Evolutionary conservation across 352 stramenopile species (phyloP).

Genomic region (Globisporangium radiosum): DNA sequence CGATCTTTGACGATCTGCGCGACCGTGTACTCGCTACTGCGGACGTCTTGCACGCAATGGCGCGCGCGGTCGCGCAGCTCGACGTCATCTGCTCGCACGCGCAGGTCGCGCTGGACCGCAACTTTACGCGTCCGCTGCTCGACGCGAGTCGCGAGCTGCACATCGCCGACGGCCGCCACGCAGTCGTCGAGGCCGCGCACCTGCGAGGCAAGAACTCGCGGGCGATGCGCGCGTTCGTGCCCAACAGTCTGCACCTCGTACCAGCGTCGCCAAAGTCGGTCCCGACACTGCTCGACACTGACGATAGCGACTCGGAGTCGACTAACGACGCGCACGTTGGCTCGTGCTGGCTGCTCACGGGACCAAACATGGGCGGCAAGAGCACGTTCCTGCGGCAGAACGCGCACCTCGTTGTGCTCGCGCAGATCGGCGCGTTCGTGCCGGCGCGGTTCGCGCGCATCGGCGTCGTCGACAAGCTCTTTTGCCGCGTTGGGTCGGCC

Average conservation of each 20-base stretch:
- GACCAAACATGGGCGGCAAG: slow-evolving; percentile 87
- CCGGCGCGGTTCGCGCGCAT: slow-evolving; percentile 62
- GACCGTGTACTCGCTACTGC: slow-evolving; percentile 24
- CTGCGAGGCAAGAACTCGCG: slow-evolving; percentile 41
- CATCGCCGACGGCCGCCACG: slow-evolving; percentile 59
- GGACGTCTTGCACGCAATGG: slow-evolving; percentile 34
- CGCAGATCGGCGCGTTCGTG: slow-evolving; percentile 81
- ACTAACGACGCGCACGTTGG: slow-evolving; percentile 6
- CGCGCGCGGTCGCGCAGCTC: slow-evolving; percentile 41
- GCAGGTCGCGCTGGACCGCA: slow-evolving; percentile 54
- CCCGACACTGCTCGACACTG: neutral
- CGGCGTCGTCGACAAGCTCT: slow-evolving; percentile 75
- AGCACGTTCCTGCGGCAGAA: slow-evolving; percentile 80
- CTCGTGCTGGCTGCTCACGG: slow-evolving; percentile 77
- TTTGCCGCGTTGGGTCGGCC: slow-evolving; percentile 72
- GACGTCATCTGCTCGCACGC: slow-evolving; percentile 64
- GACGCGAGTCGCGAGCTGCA: slow-evolving; percentile 52
- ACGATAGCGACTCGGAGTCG: slow-evolving; percentile 1
- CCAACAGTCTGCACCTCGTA: slow-evolving; percentile 63
- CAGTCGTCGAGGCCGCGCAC: slow-evolving; percentile 61
- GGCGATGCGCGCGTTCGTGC: slow-evolving; percentile 52
- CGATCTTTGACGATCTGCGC: slow-evolving; percentile 46
- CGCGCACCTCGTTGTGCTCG: slow-evolving; percentile 68
- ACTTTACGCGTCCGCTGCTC: slow-evolving; percentile 52
- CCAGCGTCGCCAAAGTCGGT: neutral